phyloP scores from a whole-genome alignment of 345 rosid species.

The Luvunga scandens region DNA sequence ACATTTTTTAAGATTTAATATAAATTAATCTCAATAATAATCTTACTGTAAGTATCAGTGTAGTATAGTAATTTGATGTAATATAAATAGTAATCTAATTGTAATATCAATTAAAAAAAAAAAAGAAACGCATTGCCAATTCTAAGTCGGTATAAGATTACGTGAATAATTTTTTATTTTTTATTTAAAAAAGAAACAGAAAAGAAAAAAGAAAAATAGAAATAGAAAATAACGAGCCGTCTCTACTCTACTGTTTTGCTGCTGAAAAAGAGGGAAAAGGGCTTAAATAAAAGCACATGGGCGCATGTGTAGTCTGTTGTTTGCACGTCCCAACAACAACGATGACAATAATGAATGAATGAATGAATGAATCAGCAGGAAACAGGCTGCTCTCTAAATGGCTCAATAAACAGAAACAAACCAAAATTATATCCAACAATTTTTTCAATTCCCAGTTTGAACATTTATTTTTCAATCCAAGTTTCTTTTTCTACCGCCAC shows the following conservation, averaged over 20 bases:
- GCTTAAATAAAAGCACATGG: conserved; percentile 39
- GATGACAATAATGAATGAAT: background rate
- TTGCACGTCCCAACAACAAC: conserved; percentile 17
- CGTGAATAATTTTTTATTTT: no score
- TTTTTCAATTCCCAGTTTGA: background rate
- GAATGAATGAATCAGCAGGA: no score
- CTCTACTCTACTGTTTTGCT: background rate
- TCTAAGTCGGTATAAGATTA: no score
- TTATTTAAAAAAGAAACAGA: background rate
- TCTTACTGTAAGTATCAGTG: no score
- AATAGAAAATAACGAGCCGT: background rate
- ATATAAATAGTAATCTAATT: no score
- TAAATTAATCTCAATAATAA: no score
- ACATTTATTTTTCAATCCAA: background rate
- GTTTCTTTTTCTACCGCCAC: background rate
- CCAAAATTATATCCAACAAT: background rate
- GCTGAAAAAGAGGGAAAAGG: conserved; percentile 9
- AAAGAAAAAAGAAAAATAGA: background rate
- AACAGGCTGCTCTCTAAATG: conserved; percentile 18
- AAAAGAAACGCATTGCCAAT: no score
- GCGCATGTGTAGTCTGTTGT: conserved; percentile 32
- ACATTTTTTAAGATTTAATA: no score
- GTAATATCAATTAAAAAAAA: no score
- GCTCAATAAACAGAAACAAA: background rate
- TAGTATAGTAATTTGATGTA: no score